Base-by-base conservation (phyloP, 805 yeast species). In the Wickerhamomyces xylosicus region DNA sequence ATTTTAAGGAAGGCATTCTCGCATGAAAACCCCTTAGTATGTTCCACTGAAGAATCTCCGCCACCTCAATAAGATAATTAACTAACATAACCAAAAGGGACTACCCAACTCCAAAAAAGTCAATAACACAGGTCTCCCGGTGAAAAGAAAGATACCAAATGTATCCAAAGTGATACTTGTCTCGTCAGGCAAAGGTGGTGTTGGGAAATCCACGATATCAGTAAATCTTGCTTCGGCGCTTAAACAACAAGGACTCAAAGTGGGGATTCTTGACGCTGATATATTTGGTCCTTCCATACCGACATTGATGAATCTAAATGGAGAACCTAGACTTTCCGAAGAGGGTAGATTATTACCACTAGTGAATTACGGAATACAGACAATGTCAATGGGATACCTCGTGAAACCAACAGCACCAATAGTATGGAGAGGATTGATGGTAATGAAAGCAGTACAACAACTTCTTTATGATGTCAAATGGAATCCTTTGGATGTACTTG, bases 351-450 rank as follows among this genome's bases (percentile, higher is more conserved):
- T 85, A 3, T 52, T 78, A 0, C 95, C 95, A 0, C 57, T 84
- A 47, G 56, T 66, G 10, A 85, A 83, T 53, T 83, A 78, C 46
- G 95, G 95, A 0, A 54, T 85, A 3, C 78, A 81, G 47, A 73
- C 87, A 6, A 85, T 85, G 95, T 84, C 94, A 0, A 85, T 85
- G 94, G 95, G 95, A 0, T 85, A 79, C 50, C 61, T 85, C 47
- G 71, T 85, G 2, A 58, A 69, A 2, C 80, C 80, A 8, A 77
- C 72, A 36, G 74, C 77, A 22, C 80, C 87, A 0, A 70, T 85
- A 5, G 90, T 80, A 0, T 85, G 95, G 95, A 64, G 95, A 39
- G 95, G 95, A 0, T 59, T 85, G 33, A 76, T 85, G 77, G 89
- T 85, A 17, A 85, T 82, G 75, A 85, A 85, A 56, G 95, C 94